Evolutionary conservation across 108 stramenopile species (phyloP), one percentile per base, ranked within the genome.

Genomic region (Nitzschia putrida): DNA sequence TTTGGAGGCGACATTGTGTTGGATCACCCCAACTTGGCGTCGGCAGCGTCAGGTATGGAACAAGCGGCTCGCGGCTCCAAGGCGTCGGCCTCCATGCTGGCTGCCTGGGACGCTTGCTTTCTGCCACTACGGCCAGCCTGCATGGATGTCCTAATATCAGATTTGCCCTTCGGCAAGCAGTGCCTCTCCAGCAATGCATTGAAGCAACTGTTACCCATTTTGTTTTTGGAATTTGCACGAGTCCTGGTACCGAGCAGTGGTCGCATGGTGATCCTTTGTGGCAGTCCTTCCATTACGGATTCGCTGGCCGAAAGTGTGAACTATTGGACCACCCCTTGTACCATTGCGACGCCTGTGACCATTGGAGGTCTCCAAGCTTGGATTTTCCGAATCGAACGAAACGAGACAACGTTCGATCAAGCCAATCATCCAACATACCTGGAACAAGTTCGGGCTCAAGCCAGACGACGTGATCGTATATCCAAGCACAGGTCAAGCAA

Each of bases 151-250:
- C 52, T 82, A 9, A 71, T 86, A 9, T 83, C 85, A 16, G 88
- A 89, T 65, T 73, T 89, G 21, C 88, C 88, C 42, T 89, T 89
- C 72, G 88, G 88, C 10, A 63, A 80, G 53, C 66, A 61, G 29
- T 89, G 88, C 57, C 41, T 89, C 8, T 82, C 83, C 8, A 39
- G 69, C 10, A 73, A 47, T 52, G 64, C 77, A 53, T 73, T 89
- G 20, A 21, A 64, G 5, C 61, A 71, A 45, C 49, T 89, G n/a
- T 29, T 89, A 38, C 80, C 88, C 34, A 55, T 83, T 0, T 21
- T 86, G 41, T 61, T 89, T 21, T 43, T 55, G n/a, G 81, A 89
- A 69, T 69, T 78, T 56, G 88, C 84, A 9, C 58, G 88, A 16
- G 74, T 83, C 11, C 57, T 89, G 71, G 52, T 64, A 8, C 72